Conservation (phyloP, 208 protist species). For the Leishmania braziliensis region DNA sequence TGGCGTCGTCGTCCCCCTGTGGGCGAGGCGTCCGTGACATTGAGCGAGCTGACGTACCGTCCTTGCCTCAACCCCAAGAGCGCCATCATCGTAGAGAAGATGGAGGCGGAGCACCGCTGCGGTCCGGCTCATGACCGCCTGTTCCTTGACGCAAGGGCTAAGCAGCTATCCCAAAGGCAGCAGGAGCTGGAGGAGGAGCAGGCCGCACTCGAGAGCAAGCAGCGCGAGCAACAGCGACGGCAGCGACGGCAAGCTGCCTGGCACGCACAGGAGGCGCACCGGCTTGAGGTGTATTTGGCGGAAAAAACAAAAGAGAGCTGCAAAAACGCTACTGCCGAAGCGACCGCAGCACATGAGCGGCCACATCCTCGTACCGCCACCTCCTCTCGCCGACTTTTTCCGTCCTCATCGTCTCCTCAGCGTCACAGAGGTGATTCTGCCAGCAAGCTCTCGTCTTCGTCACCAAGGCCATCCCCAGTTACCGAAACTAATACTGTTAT, state of each 20-base stretch:
- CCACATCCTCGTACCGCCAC: background rate
- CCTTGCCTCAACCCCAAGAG: constrained; percentile 36
- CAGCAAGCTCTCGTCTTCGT: background rate
- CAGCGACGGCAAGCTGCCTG: constrained; percentile 16
- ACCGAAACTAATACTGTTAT: background rate
- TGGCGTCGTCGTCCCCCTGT: constrained; percentile 25
- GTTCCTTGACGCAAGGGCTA: constrained; percentile 40
- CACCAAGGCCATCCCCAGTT: background rate
- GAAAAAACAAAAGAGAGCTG: background rate
- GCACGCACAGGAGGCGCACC: constrained; percentile 15
- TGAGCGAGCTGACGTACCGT: constrained; percentile 44
- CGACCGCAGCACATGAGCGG: background rate
- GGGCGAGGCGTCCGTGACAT: background rate
- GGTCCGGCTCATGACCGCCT: constrained; percentile 54
- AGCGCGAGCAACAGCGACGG: constrained; percentile 18
- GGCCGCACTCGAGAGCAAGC: constrained; percentile 18
- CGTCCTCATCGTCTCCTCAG: background rate
- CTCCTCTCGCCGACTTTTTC: background rate
- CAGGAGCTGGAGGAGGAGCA: constrained; percentile 46
- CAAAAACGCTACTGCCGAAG: background rate
- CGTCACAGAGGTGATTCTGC: too few relatives aligned
- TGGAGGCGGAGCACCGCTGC: constrained; percentile 22
- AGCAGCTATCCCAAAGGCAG: constrained; percentile 44
- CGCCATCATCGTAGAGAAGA: constrained; percentile 17
- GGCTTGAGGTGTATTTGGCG: constrained; percentile 21